Conservation (phyloP, 257 asterid genomes). For the Nicotiana tomentosiformis region DNA sequence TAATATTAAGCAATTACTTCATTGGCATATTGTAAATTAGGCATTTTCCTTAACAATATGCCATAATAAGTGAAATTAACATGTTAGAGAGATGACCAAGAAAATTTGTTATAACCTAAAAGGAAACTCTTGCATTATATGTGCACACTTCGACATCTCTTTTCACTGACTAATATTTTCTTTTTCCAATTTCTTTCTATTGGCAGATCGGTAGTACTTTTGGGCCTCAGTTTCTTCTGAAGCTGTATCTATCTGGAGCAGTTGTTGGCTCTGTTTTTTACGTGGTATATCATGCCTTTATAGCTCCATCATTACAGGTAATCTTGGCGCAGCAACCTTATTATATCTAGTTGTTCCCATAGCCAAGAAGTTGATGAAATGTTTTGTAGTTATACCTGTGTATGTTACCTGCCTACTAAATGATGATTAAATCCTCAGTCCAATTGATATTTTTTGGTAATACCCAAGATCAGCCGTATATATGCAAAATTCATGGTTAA, state of each 20-base stretch:
- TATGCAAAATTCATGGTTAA: background rate
- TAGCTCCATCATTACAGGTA: slow-evolving; percentile 61
- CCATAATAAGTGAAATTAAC: background rate
- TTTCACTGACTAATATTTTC: background rate
- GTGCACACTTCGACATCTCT: background rate
- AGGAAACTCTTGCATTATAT: background rate
- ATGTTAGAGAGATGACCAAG: background rate
- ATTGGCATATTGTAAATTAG: background rate
- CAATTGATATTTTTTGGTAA: background rate
- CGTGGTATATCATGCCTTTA: slow-evolving; percentile 62
- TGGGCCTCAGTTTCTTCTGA: slow-evolving; percentile 78
- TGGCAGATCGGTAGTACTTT: slow-evolving; percentile 61
- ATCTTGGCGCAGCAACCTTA: background rate
- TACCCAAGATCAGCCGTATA: background rate
- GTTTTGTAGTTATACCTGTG: background rate
- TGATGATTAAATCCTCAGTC: background rate
- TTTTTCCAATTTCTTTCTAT: background rate
- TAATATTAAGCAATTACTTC: background rate
- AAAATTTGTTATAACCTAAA: background rate
- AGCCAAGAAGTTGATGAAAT: background rate
- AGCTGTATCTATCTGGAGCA: slow-evolving; percentile 77
- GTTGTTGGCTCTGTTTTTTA: slow-evolving; percentile 76
- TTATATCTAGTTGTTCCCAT: background rate
- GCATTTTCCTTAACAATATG: background rate
- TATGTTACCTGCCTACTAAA: background rate